Conservation (phyloP, 208 protist species). For the Crithidia fasciculata region DNA sequence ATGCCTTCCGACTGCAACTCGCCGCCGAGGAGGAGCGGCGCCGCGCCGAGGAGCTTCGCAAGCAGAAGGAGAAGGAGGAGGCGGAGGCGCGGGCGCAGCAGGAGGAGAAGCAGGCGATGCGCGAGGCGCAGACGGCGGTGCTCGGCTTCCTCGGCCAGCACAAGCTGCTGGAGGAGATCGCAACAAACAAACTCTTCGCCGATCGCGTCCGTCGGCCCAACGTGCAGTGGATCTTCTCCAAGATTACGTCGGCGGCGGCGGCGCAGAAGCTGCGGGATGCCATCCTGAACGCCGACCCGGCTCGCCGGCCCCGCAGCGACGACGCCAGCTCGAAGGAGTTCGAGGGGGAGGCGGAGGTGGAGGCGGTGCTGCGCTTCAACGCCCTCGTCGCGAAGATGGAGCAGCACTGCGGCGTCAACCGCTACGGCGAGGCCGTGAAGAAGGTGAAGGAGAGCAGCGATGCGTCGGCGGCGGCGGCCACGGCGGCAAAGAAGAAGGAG, state of each 20-base stretch:
- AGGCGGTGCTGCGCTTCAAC: conserved; percentile 82
- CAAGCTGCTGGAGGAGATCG: conserved; percentile 60
- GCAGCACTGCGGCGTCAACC: conserved; percentile 65
- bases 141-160: conserved; percentile 52
- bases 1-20: conserved; percentile 73
- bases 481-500: conserved; percentile 16
- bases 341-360: conserved; percentile 39
- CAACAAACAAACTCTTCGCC: conserved; percentile 80
- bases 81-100: conserved; percentile 36
- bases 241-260: conserved; percentile 48
- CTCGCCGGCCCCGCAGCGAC: conserved; percentile 11
- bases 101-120: conserved; percentile 57
- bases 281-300: conserved; percentile 38
- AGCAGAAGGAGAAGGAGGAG: conserved; percentile 53
- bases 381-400: conserved; percentile 60
- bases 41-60: conserved; percentile 51
- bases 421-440: conserved; percentile 88
- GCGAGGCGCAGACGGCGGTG: conserved; percentile 51
- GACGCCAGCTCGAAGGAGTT: conserved; percentile 28
- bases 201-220: conserved; percentile 68
- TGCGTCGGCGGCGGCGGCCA: not conserved
- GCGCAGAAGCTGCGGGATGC: conserved; percentile 41
- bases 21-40: conserved; percentile 69
- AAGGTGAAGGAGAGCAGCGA: conserved; percentile 35
- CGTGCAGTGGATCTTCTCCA: conserved; percentile 77